Conservation (phyloP, 2,329 filamentous ascomycete genomes). For the Aspergillus awamori region DNA sequence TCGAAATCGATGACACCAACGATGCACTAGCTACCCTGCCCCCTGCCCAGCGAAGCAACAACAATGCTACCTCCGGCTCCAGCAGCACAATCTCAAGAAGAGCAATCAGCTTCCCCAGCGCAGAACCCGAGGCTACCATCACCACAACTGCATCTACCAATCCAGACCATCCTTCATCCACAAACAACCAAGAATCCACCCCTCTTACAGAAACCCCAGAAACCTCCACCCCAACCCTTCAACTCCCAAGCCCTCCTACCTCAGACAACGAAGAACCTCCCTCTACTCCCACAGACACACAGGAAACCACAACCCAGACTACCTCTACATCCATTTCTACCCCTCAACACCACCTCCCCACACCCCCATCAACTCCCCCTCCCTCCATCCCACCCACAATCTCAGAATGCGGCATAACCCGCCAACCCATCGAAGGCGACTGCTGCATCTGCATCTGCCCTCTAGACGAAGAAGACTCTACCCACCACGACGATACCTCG, state of each 20-base stretch:
- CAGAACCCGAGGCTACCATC: not conserved
- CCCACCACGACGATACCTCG: not conserved
- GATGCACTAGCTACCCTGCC: not conserved
- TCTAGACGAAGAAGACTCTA: not conserved
- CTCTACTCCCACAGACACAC: too few relatives aligned
- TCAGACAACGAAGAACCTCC: too few relatives aligned
- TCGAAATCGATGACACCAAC: not conserved
- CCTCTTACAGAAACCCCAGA: not conserved
- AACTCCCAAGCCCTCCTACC: not conserved
- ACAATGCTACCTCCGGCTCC: not conserved
- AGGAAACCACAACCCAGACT: too few relatives aligned
- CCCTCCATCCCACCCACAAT: not conserved
- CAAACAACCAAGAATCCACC: not conserved
- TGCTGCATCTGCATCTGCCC: not conserved
- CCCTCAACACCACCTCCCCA: too few relatives aligned
- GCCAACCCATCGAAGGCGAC: conserved; percentile 3
- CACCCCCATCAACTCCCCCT: not conserved
- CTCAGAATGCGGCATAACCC: not conserved
- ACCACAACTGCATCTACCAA: not conserved
- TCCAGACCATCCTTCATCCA: not conserved
- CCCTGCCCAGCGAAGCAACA: not conserved
- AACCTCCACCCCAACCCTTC: not conserved
- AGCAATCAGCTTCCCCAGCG: not conserved
- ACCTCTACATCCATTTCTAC: too few relatives aligned
- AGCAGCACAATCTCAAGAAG: not conserved